Percentiles rank a stretch among this genome's conserved stretches.
Evolutionary conservation across 352 stramenopile species (phyloP).

Genomic region (Phytophthora pisi): DNA sequence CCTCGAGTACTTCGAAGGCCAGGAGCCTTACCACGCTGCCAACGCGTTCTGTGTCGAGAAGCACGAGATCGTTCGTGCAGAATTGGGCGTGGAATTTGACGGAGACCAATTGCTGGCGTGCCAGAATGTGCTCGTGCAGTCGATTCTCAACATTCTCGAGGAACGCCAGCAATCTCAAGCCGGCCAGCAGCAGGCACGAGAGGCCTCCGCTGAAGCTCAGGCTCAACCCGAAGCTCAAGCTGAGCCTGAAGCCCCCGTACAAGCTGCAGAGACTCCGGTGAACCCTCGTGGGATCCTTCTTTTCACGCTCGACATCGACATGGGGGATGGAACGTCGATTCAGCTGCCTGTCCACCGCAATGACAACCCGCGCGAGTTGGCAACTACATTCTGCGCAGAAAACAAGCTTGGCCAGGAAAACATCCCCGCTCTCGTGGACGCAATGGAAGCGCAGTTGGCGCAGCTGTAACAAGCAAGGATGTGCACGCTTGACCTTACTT

Average conservation of each 20-base stretch:
- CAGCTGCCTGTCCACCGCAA: constrained; percentile 57
- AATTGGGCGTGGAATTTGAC: constrained; percentile 62
- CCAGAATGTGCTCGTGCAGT: constrained; percentile 56
- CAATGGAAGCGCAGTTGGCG: constrained; percentile 54
- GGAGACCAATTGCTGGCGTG: constrained; percentile 66
- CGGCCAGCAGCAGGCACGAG: constrained; percentile 23
- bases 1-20: constrained; percentile 70
- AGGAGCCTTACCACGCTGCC: constrained; percentile 59
- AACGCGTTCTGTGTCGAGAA: constrained; percentile 81
- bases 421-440: constrained; percentile 60
- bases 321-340: constrained; percentile 50
- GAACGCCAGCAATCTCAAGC: constrained; percentile 29
- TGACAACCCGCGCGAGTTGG: constrained; percentile 52
- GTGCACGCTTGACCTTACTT: constrained; percentile 1
- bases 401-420: constrained; percentile 63
- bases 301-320: constrained; percentile 78
- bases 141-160: constrained; percentile 40
- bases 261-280: constrained; percentile 13
- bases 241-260: constrained; percentile 3
- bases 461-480: constrained; percentile 29
- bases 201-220: constrained; percentile 8
- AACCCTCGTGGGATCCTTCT: constrained; percentile 43
- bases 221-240: constrained; percentile 9
- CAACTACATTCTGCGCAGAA: constrained; percentile 61
- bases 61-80: constrained; percentile 55